Evolutionary conservation across 2,329 filamentous ascomycete species (phyloP).

Genomic region (Phyllosticta citriasiana): DNA sequence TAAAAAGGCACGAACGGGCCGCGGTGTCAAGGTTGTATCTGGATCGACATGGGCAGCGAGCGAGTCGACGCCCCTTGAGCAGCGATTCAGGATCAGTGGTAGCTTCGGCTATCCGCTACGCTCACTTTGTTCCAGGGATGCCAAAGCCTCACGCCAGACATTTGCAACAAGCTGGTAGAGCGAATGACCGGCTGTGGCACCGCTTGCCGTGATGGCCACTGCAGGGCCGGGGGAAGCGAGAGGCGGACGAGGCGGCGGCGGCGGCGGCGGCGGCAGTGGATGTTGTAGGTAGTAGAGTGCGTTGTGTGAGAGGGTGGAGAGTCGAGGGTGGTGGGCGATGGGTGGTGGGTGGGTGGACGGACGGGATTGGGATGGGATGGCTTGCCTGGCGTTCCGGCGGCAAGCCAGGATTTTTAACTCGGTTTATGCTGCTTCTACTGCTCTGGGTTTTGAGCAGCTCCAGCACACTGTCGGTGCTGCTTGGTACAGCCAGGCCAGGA

Average conservation of each 20-base stretch:
- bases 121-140: conserved; percentile 9
- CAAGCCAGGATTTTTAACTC: conserved; percentile 10
- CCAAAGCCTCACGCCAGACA: conserved; percentile 22
- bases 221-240: conserved; percentile 3
- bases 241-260: not conserved
- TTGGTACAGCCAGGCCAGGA: not conserved
- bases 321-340: conserved; percentile 22
- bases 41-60: conserved; percentile 28
- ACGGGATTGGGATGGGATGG: conserved; percentile 6
- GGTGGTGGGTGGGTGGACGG: not conserved
- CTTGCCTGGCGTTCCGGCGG: conserved; percentile 7
- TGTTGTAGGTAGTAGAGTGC: not conserved
- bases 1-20: conserved; percentile 18
- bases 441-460: not conserved
- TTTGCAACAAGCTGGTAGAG: conserved; percentile 12
- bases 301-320: not conserved
- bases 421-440: not conserved
- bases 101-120: not conserved
- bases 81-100: conserved; percentile 7
- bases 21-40: conserved; percentile 22
- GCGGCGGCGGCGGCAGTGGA: not conserved
- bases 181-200: conserved; percentile 5
- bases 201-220: conserved; percentile 6
- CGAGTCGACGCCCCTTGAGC: conserved; percentile 7
- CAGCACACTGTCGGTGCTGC: not conserved